These are phyloP conservation scores for Pezicula radicicola DNA, from an alignment of 2,329 filamentous ascomycete genomes.

Conservation along the genomic window DNA sequence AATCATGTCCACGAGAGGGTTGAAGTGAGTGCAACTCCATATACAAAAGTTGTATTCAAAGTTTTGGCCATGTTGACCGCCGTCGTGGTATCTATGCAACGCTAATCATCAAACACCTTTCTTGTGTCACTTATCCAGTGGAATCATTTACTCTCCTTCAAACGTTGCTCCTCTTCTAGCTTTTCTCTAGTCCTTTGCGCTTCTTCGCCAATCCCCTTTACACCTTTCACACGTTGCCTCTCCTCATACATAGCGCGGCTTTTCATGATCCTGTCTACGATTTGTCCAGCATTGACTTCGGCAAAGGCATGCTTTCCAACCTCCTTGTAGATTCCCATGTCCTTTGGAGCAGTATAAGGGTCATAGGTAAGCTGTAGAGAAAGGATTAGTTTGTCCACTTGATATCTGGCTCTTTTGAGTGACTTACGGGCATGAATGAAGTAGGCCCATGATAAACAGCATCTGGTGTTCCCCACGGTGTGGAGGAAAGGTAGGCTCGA, in stretches of 20 bases:
- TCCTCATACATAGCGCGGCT: slow-evolving; percentile 88
- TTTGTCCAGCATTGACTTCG: slow-evolving; percentile 87
- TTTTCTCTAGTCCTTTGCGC: slow-evolving; percentile 59
- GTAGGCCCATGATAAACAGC: slow-evolving; percentile 97
- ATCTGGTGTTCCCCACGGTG: slow-evolving; percentile 72
- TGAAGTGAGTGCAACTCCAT: too few relatives aligned
- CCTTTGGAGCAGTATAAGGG: slow-evolving; percentile 77
- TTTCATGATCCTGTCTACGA: slow-evolving; percentile 86
- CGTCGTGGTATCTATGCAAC: too few relatives aligned
- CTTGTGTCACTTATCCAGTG: background rate
- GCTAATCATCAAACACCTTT: too few relatives aligned
- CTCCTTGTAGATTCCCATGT: slow-evolving; percentile 80
- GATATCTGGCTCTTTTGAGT: slow-evolving; percentile 32
- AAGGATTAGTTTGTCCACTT: too few relatives aligned
- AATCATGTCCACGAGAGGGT: too few relatives aligned
- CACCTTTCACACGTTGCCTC: slow-evolving; percentile 82
- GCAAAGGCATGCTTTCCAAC: slow-evolving; percentile 76
- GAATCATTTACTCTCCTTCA: slow-evolving; percentile 15
- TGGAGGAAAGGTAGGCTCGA: slow-evolving; percentile 69
- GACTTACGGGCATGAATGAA: slow-evolving; percentile 56
- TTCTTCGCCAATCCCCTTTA: slow-evolving; percentile 77
- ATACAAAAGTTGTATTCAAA: too few relatives aligned
- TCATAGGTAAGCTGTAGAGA: slow-evolving; percentile 59
- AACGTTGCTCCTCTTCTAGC: slow-evolving; percentile 43
- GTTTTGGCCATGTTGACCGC: too few relatives aligned